Evolutionary conservation across 1,284 basidiomycete species (phyloP).

Genomic region (Takashimella tepidaria): DNA sequence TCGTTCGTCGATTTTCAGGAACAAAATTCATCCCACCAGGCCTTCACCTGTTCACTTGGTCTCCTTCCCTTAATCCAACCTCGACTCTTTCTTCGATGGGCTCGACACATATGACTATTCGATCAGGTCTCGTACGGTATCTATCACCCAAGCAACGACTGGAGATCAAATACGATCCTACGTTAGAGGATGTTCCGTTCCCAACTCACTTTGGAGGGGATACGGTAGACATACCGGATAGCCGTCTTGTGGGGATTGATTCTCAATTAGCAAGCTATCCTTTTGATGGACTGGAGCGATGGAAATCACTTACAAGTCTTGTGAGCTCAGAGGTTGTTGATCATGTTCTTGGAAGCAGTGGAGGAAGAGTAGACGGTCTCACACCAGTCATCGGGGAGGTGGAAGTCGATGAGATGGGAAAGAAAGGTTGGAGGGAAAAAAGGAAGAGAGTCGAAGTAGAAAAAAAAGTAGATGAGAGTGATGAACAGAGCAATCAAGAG

Average conservation of each 20-base stretch:
- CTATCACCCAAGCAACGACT: conserved; percentile 27
- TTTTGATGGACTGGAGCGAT: conserved; percentile 32
- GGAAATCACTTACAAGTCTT: conserved; percentile 33
- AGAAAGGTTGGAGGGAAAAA: not conserved
- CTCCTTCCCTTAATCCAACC: conserved; percentile 15
- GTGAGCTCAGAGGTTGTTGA: conserved; percentile 32
- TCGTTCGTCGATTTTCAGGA: conserved; percentile 34
- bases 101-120: conserved; percentile 10
- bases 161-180: conserved; percentile 27
- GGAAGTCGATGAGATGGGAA: conserved; percentile 13
- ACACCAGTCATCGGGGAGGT: conserved; percentile 30
- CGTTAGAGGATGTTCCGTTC: conserved; percentile 19
- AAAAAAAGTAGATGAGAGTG: conserved; percentile 2
- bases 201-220: too few relatives aligned
- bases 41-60: conserved; percentile 41
- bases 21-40: conserved; percentile 47
- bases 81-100: not conserved
- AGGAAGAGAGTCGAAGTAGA: not conserved
- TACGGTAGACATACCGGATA: too few relatives aligned
- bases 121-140: conserved; percentile 25
- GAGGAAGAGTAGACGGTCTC: conserved; percentile 37
- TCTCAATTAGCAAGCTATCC: conserved; percentile 47
- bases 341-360: conserved; percentile 32
- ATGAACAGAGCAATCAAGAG: conserved; percentile 3
- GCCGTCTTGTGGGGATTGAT: conserved; percentile 46